Conservation (phyloP, 2,329 filamentous ascomycete species). For the Fusarium staphyleae region DNA sequence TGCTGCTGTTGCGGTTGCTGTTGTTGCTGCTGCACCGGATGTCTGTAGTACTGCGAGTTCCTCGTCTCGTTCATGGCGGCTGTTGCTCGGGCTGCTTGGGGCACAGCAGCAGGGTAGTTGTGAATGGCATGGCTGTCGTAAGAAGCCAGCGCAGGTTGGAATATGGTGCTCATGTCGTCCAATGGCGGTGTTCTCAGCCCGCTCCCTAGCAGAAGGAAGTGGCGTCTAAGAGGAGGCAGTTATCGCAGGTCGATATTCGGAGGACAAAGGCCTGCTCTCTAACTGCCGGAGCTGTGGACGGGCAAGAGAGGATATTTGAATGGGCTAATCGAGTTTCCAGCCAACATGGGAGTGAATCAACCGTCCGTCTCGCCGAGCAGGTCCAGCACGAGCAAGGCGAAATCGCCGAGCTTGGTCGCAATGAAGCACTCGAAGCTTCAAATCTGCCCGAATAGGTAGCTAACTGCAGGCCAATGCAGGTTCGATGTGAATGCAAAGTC, state of each 20-base stretch:
- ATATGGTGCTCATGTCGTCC: conserved; percentile 62
- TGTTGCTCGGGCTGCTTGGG: conserved; percentile 46
- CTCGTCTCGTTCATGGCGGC: conserved; percentile 46
- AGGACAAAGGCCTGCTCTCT: conserved; percentile 27
- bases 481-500: neutral
- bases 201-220: conserved; percentile 36
- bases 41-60: conserved; percentile 44
- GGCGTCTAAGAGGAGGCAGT: conserved; percentile 31
- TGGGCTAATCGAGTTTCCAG: conserved; percentile 34
- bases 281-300: conserved; percentile 28
- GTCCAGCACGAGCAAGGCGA: conserved; percentile 2
- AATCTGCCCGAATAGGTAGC: neutral
- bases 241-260: conserved; percentile 35
- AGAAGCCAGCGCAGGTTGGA: conserved; percentile 55
- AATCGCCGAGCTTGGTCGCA: conserved; percentile 2
- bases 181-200: conserved; percentile 60
- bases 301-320: conserved; percentile 37
- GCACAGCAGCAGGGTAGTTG: conserved; percentile 47
- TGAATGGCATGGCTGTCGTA: conserved; percentile 56
- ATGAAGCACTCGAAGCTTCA: conserved; percentile 13
- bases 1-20: conserved; percentile 12
- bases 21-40: conserved; percentile 36
- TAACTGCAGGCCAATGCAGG: neutral
- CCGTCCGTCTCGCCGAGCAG: conserved; percentile 9
- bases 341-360: conserved; percentile 39